phyloP scores from a whole-genome alignment of 1,139 yeast species.

The Debaryomyces sp. region DNA sequence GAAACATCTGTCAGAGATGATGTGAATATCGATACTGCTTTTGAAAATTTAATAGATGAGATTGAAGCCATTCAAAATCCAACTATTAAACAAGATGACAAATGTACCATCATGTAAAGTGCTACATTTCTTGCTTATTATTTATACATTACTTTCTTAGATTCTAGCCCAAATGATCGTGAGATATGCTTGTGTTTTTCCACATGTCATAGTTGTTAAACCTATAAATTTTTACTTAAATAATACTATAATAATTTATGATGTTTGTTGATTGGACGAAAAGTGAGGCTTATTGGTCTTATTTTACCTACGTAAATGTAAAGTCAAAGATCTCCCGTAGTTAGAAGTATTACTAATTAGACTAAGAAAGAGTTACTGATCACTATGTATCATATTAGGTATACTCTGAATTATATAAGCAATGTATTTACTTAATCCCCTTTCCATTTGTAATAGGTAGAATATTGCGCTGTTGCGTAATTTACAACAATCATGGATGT shows the following conservation, averaged over 20 bases:
- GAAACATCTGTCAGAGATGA: constrained; percentile 86
- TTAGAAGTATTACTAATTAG: no score
- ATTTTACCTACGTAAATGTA: not conserved
- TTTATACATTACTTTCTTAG: not conserved
- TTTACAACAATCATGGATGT: no score
- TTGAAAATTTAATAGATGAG: constrained; percentile 67
- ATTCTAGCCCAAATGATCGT: not conserved
- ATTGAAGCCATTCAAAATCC: constrained; percentile 68
- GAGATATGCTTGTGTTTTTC: not conserved
- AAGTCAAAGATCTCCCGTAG: not conserved
- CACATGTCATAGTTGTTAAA: not conserved
- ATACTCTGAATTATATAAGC: no score
- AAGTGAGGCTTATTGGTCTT: not conserved
- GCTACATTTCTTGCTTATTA: not conserved
- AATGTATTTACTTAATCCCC: no score
- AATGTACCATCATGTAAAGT: constrained; percentile 37
- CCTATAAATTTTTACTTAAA: not conserved
- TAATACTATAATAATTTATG: not conserved
- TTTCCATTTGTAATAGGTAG: no score
- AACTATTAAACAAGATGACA: constrained; percentile 35
- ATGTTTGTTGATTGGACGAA: not conserved
- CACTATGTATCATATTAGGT: not conserved
- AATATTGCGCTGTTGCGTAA: no score
- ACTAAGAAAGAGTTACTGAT: not conserved
- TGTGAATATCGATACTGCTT: constrained; percentile 65